phyloP scores from a whole-genome alignment of 352 stramenopile species.

The Globisporangium barbulae region DNA sequence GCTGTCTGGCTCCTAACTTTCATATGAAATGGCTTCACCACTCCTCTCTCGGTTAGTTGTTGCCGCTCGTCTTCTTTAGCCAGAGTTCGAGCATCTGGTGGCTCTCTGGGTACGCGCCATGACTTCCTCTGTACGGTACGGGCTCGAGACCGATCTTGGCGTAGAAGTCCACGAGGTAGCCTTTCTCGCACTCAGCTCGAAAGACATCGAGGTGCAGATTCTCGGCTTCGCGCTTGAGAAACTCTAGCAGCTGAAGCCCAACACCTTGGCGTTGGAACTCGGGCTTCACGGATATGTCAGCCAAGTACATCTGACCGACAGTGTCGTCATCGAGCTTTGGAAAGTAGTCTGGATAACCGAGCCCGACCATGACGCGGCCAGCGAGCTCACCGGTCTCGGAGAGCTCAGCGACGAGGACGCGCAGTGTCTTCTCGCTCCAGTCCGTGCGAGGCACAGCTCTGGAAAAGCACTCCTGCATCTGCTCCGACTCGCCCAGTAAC shows the following conservation, averaged over 20 bases:
- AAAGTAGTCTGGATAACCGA: conserved; percentile 32
- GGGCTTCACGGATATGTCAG: conserved; percentile 20
- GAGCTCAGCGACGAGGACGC: conserved; percentile 29
- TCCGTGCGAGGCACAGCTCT: conserved; percentile 13
- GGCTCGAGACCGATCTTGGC: conserved; percentile 18
- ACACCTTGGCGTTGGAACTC: conserved; percentile 21
- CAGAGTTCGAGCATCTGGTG: conserved; percentile 44
- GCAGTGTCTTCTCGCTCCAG: conserved; percentile 23
- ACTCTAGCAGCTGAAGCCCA: conserved; percentile 19
- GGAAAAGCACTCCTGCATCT: neutral
- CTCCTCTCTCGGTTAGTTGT: neutral
- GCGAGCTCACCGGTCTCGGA: neutral
- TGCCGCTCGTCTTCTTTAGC: conserved; percentile 12
- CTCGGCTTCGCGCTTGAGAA: conserved; percentile 17
- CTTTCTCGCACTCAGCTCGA: conserved; percentile 32
- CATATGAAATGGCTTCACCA: too few relatives aligned
- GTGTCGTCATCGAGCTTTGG: conserved; percentile 16
- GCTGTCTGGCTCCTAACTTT: too few relatives aligned
- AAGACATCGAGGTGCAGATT: conserved; percentile 16
- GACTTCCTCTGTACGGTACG: conserved; percentile 28
- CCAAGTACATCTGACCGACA: conserved; percentile 28
- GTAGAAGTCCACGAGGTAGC: conserved; percentile 27
- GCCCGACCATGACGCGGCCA: conserved; percentile 13
- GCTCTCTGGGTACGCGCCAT: conserved; percentile 25
- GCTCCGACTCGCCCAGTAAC: neutral